Evolutionary conservation across 306 rosid species (phyloP), one percentile per base, ranked within the genome.

Genomic region (Castanea crenata): DNA sequence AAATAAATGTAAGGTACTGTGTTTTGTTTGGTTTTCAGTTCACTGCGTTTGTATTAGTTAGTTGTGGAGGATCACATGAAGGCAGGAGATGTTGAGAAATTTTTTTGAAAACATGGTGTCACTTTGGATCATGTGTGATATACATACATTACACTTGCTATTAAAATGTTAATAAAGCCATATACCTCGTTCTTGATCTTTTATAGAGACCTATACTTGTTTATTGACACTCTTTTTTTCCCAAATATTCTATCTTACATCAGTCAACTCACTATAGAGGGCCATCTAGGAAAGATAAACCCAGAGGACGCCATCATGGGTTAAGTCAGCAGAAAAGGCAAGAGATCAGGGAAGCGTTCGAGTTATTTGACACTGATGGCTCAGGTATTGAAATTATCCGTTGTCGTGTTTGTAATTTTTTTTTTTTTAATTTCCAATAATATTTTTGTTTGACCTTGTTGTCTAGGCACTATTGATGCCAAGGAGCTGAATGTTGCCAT

Each of bases 401-500:
- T 61, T 73, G 57, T 18, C 31, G 59, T 76, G 56, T 55, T 79
- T 31, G 27, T 64, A 27, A 23, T 49, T 20, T 5, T 5, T 59
- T 19, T 56, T 6, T 56, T 1, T 74, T 49, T 23, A 34, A 41
- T 11, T 32, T 13, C 23, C 56, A 4, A 29, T 54, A 4, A 52
- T 55, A 58, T 27, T 63, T 87, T 69, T 55, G 38, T 82, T 73
- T 79, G 52, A 72, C 4, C 54, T 69, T 80, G 52, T 69, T 85
- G 61, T 75, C 12, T 74, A 94, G 98, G 92, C 64, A 94, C 93
- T 51, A 94, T 94, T 72, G 99, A 94, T 85, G 97, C 99, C 83
- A 94, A 86, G 74, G 99, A 94, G 87, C 89, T 94, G 52, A 94
- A 94, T 83, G 97, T 94, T 29, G 97, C 99, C 82, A 94, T 94